Conservation (phyloP, 768 basidiomycete genomes). For the Mrakia frigida region DNA sequence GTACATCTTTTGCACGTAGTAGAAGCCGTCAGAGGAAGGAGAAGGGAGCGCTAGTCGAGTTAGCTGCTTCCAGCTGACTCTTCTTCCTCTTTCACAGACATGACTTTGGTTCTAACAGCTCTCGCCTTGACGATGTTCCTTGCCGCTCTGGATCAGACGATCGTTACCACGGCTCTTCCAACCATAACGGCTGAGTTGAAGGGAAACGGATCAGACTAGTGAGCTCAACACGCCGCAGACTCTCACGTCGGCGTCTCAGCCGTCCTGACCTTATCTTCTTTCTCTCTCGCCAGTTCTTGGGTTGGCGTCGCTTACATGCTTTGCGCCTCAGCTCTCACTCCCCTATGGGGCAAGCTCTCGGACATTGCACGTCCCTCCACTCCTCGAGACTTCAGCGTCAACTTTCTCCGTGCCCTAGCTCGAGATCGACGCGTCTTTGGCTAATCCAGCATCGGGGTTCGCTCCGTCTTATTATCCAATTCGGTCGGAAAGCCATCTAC, state of each 20-base stretch:
- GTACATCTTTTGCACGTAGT: too few relatives aligned
- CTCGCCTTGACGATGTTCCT: conserved; percentile 10
- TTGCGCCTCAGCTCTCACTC: neutral
- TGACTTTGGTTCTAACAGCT: conserved; percentile 6
- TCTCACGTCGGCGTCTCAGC: conserved; percentile 74
- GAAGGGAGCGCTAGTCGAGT: neutral
- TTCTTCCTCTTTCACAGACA: neutral
- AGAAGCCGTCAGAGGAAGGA: neutral
- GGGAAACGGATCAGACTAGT: conserved; percentile 64
- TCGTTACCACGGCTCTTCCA: conserved; percentile 77
- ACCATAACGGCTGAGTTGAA: conserved; percentile 67
- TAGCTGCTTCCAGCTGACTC: neutral
- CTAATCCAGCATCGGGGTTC: neutral
- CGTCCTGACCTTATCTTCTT: too few relatives aligned
- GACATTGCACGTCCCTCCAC: neutral
- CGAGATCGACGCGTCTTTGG: neutral
- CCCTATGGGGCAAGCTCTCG: neutral
- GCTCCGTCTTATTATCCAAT: neutral
- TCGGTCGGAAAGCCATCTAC: conserved; percentile 67
- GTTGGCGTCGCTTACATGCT: neutral
- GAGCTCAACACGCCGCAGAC: conserved; percentile 63
- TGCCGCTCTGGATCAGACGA: conserved; percentile 47
- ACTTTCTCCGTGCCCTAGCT: too few relatives aligned
- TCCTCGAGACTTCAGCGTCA: neutral
- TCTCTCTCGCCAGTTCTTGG: neutral